Base-by-base conservation (phyloP, 768 basidiomycete species). In the Russula lepida region DNA sequence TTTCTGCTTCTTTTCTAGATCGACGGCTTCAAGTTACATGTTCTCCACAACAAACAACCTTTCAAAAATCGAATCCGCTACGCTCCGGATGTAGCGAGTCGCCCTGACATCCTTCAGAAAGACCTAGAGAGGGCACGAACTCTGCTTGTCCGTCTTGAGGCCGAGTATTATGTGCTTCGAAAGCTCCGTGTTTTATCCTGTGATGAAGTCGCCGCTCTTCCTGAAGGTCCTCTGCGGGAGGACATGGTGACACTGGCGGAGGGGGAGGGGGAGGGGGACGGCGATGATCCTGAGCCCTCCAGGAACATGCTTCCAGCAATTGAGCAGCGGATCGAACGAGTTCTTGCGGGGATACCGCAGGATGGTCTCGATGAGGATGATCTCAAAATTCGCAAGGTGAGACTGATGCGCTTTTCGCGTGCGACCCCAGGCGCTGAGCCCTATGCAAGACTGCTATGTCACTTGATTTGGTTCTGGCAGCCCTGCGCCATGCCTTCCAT, bases 1-100 rank as follows among this genome's bases (percentile, higher is more conserved):
- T 39, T 28, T 28, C 56, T 51, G 15, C 25, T 28, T 33, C 56
- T 52, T 51, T 52, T 59, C 25, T 67, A 97, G 94, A 91, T 98
- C 70, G 92, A 95, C 71, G 90, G 88, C 58, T 97, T 98, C 79
- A 95, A 92, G 69, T 77, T 97, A 54, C 93, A 95, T 73, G 88
- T 94, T 68, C 83, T 88, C 35, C 91, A 90, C 71, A 89, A 84
- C 69, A 77, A 81, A 51, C 85, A 83, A 64, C 87, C 91, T 32
- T 89, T 89, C 74, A 80, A 84, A 59, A 88, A 87, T 68, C 80
- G 86, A 65, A 75, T 91, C 59, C 86, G 92, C 50, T 84, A 83
- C 68, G 82, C 95, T 5, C 92, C 95, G 25, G 85, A 92, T 68
- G 81, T 88, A 23, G 85, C 92, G 23, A 89, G 85, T 71, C 81